A percentile compares a stretch with the other conserved stretches of the same genome.
These are phyloP conservation scores for Climacium dendroides DNA, from an alignment of 225 moss, liverwort and hornwort genomes.

Conservation along the genomic window DNA sequence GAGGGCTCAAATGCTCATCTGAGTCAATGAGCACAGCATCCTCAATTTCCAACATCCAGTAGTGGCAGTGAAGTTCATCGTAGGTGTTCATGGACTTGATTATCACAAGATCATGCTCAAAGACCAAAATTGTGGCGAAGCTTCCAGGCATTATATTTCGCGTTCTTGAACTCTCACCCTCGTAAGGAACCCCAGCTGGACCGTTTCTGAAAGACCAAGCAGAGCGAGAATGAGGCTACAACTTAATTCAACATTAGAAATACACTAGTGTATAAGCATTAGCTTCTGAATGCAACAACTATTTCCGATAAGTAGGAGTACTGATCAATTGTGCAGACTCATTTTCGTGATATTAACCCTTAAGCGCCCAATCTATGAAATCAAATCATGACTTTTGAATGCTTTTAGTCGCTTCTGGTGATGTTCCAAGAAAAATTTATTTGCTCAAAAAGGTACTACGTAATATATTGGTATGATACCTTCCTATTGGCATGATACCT, in stretches of 20 bases:
- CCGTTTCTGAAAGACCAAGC: constrained; percentile 25
- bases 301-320: neutral
- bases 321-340: neutral
- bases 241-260: neutral
- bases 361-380: neutral
- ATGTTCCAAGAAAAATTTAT: neutral
- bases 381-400: neutral
- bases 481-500: neutral
- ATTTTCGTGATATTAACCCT: neutral
- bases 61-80: neutral
- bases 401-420: neutral
- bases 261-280: neutral
- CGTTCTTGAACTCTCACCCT: neutral
- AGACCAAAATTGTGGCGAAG: neutral
- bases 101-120: neutral
- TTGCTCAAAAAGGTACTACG: neutral
- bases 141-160: neutral
- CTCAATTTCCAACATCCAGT: neutral
- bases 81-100: neutral
- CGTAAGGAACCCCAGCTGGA: constrained; percentile 53
- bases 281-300: neutral
- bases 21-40: neutral
- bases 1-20: neutral
- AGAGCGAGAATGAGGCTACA: neutral
- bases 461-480: too few species aligned